These are phyloP conservation scores for Candida chilensis DNA, from an alignment of 805 yeast genomes.

Conservation along the genomic window DNA sequence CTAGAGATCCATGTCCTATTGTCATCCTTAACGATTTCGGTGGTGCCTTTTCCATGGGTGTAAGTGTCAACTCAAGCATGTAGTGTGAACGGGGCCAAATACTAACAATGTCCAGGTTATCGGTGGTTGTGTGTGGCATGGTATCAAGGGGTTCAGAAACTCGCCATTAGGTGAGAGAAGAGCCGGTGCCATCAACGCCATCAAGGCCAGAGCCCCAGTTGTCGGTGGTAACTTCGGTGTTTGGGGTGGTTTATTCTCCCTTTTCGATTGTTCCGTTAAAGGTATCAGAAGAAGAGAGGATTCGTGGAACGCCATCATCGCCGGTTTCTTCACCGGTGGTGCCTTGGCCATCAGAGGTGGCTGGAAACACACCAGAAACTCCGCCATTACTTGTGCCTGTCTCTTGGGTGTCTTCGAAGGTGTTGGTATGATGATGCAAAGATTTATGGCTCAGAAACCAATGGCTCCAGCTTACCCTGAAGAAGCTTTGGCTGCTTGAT, in stretches of 20 bases:
- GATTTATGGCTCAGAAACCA: slow-evolving; percentile 81
- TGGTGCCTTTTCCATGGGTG: slow-evolving; percentile 99
- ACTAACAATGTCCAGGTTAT: slow-evolving; percentile 31
- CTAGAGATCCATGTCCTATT: slow-evolving; percentile 98
- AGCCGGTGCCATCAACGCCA: slow-evolving; percentile 80
- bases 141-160: slow-evolving; percentile 96
- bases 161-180: slow-evolving; percentile 96
- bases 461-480: slow-evolving; percentile 53
- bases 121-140: slow-evolving; percentile 99
- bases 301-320: slow-evolving; percentile 96
- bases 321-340: slow-evolving; percentile 98
- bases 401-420: slow-evolving; percentile 95
- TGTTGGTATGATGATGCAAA: slow-evolving; percentile 92
- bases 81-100: too few species aligned
- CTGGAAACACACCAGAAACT: slow-evolving; percentile 91
- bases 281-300: slow-evolving; percentile 96
- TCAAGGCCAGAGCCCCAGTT: slow-evolving; percentile 95
- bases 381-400: slow-evolving; percentile 97
- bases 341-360: slow-evolving; percentile 98
- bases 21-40: slow-evolving; percentile 96
- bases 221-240: slow-evolving; percentile 99
- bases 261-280: slow-evolving; percentile 92
- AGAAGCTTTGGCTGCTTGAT: slow-evolving; percentile 22
- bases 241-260: slow-evolving; percentile 98
- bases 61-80: slow-evolving; percentile 8